Evolutionary conservation across 352 stramenopile genomes (phyloP).

Genomic region (Globisporangium mamillatum): DNA sequence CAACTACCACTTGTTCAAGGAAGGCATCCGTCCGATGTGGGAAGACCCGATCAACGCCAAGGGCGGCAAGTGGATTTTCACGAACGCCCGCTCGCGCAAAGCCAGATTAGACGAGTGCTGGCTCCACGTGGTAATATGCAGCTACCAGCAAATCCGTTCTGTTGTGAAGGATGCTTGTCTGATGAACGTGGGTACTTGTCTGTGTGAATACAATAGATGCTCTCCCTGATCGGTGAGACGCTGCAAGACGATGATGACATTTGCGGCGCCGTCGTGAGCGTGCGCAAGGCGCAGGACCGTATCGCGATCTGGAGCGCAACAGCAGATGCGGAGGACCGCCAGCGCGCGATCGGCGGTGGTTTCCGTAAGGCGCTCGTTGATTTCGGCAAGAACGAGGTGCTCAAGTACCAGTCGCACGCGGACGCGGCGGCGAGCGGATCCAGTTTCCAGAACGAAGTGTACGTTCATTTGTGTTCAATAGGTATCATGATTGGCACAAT

Average conservation of each 20-base stretch:
- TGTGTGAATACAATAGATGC: slow-evolving; percentile 48
- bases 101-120: slow-evolving; percentile 94
- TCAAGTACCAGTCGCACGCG: slow-evolving; percentile 89
- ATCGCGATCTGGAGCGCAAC: slow-evolving; percentile 95
- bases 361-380: slow-evolving; percentile 81
- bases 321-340: slow-evolving; percentile 64
- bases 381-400: slow-evolving; percentile 83
- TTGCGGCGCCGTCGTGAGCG: slow-evolving; percentile 94
- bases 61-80: slow-evolving; percentile 97
- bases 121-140: slow-evolving; percentile 87
- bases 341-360: slow-evolving; percentile 75
- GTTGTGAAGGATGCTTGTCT: not conserved
- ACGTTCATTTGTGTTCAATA: slow-evolving; percentile 18
- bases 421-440: slow-evolving; percentile 84
- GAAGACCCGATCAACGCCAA: slow-evolving; percentile 94
- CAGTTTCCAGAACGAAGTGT: slow-evolving; percentile 92
- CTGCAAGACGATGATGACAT: slow-evolving; percentile 94
- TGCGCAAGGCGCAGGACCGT: slow-evolving; percentile 94
- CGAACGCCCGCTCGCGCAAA: slow-evolving; percentile 92
- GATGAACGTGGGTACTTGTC: not conserved
- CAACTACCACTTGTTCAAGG: slow-evolving; percentile 98
- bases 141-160: not conserved
- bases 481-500: not conserved
- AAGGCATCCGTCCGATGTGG: slow-evolving; percentile 97
- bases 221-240: slow-evolving; percentile 95